Percentiles rank a stretch among this genome's conserved stretches.
These are phyloP conservation scores for Penicillium chermesinum DNA, from an alignment of 495 filamentous ascomycete genomes.

Conservation along the genomic window DNA sequence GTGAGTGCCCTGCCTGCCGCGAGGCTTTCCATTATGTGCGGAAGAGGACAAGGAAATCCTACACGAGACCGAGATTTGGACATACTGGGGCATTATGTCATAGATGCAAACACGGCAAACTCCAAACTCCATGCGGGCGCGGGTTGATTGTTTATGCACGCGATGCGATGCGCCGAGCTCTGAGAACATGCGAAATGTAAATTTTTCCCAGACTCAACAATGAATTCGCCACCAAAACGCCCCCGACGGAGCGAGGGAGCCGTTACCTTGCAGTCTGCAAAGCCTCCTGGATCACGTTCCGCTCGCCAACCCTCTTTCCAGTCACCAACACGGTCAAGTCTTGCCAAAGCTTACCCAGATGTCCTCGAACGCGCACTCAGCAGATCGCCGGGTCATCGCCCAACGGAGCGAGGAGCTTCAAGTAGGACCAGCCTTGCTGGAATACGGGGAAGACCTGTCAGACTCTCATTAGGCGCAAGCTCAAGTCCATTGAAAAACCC, in stretches of 20 bases:
- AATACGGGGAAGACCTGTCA: constrained; percentile 22
- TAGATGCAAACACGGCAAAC: constrained; percentile 43
- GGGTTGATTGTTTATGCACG: constrained; percentile 20
- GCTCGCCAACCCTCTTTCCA: constrained; percentile 52
- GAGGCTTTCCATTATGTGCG: constrained; percentile 31
- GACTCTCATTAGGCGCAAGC: constrained; percentile 33
- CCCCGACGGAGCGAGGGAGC: constrained; percentile 49
- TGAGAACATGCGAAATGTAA: background rate
- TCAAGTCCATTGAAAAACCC: constrained; percentile 32
- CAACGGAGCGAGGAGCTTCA: constrained; percentile 8
- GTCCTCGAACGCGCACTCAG: constrained; percentile 46
- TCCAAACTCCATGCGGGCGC: background rate
- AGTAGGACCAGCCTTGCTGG: background rate
- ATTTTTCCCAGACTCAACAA: constrained; percentile 11
- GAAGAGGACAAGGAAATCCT: constrained; percentile 8
- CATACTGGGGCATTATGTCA: constrained; percentile 25
- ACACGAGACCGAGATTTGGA: constrained; percentile 6
- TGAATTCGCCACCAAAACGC: constrained; percentile 54
- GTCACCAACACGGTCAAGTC: constrained; percentile 60
- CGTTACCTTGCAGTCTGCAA: constrained; percentile 24
- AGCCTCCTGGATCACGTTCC: constrained; percentile 23
- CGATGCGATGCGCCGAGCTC: constrained; percentile 4
- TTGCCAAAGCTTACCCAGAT: constrained; percentile 59
- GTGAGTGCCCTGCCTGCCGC: constrained; percentile 16
- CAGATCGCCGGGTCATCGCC: constrained; percentile 26